phyloP scores from a whole-genome alignment of 2,329 filamentous ascomycete species.

The Paramyrothecium roridum region DNA sequence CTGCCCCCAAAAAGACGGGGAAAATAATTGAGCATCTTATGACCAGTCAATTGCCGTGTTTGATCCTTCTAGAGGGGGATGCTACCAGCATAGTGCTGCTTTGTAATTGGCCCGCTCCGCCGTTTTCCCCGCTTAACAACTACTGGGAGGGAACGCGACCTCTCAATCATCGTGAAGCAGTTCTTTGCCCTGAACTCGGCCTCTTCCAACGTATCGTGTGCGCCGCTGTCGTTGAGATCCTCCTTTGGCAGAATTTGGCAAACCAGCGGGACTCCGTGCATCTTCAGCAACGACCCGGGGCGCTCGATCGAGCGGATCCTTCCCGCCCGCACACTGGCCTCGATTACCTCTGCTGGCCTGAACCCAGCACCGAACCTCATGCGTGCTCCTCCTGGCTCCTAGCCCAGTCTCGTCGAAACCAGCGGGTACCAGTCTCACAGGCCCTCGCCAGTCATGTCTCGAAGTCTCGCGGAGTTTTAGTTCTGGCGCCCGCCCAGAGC shows the following conservation, averaged over 20 bases:
- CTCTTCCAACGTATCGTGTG: not conserved
- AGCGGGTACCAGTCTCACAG: conserved; percentile 11
- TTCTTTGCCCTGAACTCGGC: conserved; percentile 9
- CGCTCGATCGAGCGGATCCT: not conserved
- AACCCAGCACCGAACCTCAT: conserved; percentile 2
- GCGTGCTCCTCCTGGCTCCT: not conserved
- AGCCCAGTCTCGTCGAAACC: conserved; percentile 1
- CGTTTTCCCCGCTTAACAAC: conserved; percentile 34
- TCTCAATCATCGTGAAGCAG: conserved; percentile 15
- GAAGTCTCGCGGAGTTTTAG: conserved; percentile 39
- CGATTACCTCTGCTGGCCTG: conserved; percentile 5
- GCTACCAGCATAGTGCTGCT: conserved; percentile 7
- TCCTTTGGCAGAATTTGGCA: not conserved
- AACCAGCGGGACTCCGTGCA: not conserved
- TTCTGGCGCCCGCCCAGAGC: conserved; percentile 45
- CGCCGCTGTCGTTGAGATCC: not conserved
- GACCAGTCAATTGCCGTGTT: not conserved
- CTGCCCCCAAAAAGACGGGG: not conserved
- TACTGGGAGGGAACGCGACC: conserved; percentile 29
- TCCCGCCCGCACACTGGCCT: not conserved
- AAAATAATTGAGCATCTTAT: not conserved
- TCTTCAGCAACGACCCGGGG: not conserved
- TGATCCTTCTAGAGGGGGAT: not conserved
- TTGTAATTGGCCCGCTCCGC: conserved; percentile 24
- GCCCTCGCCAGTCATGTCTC: conserved; percentile 42